A percentile compares a stretch with the other conserved stretches of the same genome.
Evolutionary conservation across 2,329 filamentous ascomycete genomes (phyloP).

Genomic region (Talaromyces albobiverticillius): DNA sequence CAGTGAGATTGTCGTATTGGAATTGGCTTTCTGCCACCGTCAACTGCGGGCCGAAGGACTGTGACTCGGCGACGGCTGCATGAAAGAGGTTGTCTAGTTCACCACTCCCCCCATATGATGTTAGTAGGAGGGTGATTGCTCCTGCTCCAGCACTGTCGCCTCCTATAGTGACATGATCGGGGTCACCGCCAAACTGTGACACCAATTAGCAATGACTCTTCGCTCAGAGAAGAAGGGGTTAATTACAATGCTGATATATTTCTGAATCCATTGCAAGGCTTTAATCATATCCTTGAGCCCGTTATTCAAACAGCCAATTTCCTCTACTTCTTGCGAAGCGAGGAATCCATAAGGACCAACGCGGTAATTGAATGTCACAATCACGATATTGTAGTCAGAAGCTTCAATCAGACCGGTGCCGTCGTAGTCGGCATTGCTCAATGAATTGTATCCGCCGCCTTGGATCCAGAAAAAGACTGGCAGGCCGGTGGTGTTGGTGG

Average conservation of each 20-base stretch:
- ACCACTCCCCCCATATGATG: constrained; percentile 49
- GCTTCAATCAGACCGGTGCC: constrained; percentile 61
- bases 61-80: constrained; percentile 54
- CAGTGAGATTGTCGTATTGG: constrained; percentile 51
- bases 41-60: constrained; percentile 51
- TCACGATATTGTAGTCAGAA: constrained; percentile 23
- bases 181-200: constrained; percentile 28
- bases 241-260: constrained; percentile 30
- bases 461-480: constrained; percentile 65
- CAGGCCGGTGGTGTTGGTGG: constrained; percentile 49
- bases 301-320: constrained; percentile 25
- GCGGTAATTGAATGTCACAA: constrained; percentile 26
- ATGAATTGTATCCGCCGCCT: constrained; percentile 60
- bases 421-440: constrained; percentile 60
- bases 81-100: constrained; percentile 47
- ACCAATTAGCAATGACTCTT: not conserved
- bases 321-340: constrained; percentile 45
- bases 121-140: constrained; percentile 62
- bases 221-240: not conserved
- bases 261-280: constrained; percentile 24
- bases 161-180: constrained; percentile 24
- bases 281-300: constrained; percentile 22
- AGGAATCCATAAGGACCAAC: constrained; percentile 26
- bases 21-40: constrained; percentile 50
- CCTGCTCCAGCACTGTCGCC: constrained; percentile 27